A percentile compares a stretch with the other conserved stretches of the same genome.
Conservation (phyloP, 2,329 filamentous ascomycete genomes). For the Neodidymelliopsis sp. region DNA sequence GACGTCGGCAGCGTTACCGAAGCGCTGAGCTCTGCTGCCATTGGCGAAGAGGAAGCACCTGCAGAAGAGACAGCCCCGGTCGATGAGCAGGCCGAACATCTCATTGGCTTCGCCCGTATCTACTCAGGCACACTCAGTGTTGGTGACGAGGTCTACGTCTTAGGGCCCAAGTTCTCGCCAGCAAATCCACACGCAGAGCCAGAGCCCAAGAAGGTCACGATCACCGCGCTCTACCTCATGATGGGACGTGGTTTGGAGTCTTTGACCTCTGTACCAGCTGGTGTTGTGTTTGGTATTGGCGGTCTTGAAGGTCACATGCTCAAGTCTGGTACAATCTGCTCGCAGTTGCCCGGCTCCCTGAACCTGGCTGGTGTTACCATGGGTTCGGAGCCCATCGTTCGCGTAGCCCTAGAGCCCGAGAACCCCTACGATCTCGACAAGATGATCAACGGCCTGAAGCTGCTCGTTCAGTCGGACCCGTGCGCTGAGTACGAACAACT, state of each 20-base stretch:
- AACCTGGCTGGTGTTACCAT: constrained; percentile 89
- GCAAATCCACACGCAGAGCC: constrained; percentile 75
- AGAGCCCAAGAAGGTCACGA: constrained; percentile 79
- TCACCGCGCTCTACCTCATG: constrained; percentile 89
- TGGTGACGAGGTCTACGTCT: constrained; percentile 88
- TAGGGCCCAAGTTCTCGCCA: constrained; percentile 92
- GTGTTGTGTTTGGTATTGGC: constrained; percentile 93
- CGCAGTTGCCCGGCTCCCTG: constrained; percentile 81
- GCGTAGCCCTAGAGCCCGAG: constrained; percentile 91
- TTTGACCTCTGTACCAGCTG: constrained; percentile 84
- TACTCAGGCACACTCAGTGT: constrained; percentile 91
- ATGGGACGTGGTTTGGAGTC: constrained; percentile 92
- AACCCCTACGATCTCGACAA: constrained; percentile 92
- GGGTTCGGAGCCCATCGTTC: constrained; percentile 87
- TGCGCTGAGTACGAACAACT: constrained; percentile 96
- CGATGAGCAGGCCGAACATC: constrained; percentile 77
- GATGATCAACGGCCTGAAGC: constrained; percentile 86
- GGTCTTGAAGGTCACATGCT: constrained; percentile 93
- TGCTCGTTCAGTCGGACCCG: constrained; percentile 93
- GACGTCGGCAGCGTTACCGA: constrained; percentile 63
- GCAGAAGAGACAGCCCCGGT: constrained; percentile 55
- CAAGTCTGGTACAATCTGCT: constrained; percentile 94
- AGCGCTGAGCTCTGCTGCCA: constrained; percentile 66
- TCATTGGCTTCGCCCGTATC: constrained; percentile 93
- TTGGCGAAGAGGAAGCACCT: constrained; percentile 54